Conservation (phyloP, 2,329 filamentous ascomycete species). For the Talaromyces amestolkiae region DNA sequence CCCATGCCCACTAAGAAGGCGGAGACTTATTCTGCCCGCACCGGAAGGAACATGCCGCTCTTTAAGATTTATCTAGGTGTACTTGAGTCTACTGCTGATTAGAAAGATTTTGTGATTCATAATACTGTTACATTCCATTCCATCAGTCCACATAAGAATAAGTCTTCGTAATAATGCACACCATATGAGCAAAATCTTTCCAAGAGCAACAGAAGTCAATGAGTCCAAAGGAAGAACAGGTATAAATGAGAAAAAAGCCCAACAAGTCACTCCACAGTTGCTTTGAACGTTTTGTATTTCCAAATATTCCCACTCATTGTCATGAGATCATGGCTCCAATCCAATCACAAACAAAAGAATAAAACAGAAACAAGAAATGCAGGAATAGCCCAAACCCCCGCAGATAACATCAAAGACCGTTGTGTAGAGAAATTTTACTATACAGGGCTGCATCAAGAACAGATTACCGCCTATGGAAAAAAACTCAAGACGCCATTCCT, state of each 20-base stretch:
- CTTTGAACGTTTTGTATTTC: slow-evolving; percentile 15
- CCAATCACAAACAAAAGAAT: slow-evolving; percentile 4
- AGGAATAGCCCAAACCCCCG: slow-evolving; percentile 41
- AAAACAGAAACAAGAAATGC: slow-evolving; percentile 30
- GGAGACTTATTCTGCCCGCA: not conserved
- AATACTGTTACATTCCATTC: slow-evolving; percentile 16
- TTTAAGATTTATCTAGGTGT: too few species aligned
- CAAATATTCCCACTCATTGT: slow-evolving; percentile 10
- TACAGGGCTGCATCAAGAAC: slow-evolving; percentile 22
- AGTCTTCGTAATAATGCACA: slow-evolving; percentile 9
- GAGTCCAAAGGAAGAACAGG: slow-evolving; percentile 17
- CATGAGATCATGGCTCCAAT: slow-evolving; percentile 13
- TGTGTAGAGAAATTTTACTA: slow-evolving; percentile 40
- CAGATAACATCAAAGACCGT: slow-evolving; percentile 32
- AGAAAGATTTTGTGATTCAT: not conserved
- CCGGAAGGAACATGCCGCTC: not conserved
- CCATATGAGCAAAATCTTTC: slow-evolving; percentile 8
- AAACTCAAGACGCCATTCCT: slow-evolving; percentile 32
- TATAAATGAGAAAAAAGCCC: slow-evolving; percentile 17
- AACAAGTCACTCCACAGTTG: slow-evolving; percentile 12
- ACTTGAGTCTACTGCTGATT: too few species aligned
- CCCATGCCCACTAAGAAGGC: not conserved
- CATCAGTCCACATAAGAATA: not conserved
- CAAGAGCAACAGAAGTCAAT: slow-evolving; percentile 20
- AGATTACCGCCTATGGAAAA: slow-evolving; percentile 16